phyloP scores from a whole-genome alignment of 2,329 filamentous ascomycete species.

The Microsporum audouinii region DNA sequence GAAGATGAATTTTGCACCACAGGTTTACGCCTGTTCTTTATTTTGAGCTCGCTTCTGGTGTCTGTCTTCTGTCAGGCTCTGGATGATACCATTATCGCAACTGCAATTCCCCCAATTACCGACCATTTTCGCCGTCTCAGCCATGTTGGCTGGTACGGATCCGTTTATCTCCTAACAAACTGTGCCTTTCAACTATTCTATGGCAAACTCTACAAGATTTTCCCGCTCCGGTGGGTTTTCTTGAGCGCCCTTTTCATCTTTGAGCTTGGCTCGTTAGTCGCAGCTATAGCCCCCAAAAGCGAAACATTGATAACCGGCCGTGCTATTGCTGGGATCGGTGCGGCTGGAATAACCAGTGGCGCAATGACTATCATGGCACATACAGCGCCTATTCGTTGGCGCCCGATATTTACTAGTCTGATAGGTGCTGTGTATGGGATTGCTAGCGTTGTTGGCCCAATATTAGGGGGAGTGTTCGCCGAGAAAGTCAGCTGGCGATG shows the following conservation, averaged over 20 bases:
- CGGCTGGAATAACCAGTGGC: conserved; percentile 30
- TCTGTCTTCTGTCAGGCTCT: conserved; percentile 11
- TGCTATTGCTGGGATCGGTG: conserved; percentile 31
- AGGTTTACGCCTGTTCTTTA: background rate
- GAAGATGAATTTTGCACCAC: background rate
- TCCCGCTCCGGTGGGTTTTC: conserved; percentile 28
- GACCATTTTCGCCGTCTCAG: conserved; percentile 25
- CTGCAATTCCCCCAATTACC: conserved; percentile 27
- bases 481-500: conserved; percentile 27
- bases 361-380: conserved; percentile 15
- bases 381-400: conserved; percentile 17
- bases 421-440: conserved; percentile 20
- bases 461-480: conserved; percentile 25
- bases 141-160: conserved; percentile 30
- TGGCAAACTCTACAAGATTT: conserved; percentile 34
- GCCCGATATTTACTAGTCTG: conserved; percentile 21
- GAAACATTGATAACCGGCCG: conserved; percentile 15
- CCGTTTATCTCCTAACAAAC: conserved; percentile 23
- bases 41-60: background rate
- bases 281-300: conserved; percentile 9
- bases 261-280: conserved; percentile 19
- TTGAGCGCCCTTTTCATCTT: conserved; percentile 21
- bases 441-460: conserved; percentile 4
- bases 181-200: conserved; percentile 21
- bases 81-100: conserved; percentile 21